Conservation (phyloP, 2,329 filamentous ascomycete genomes). For the Fusarium verrucosum region DNA sequence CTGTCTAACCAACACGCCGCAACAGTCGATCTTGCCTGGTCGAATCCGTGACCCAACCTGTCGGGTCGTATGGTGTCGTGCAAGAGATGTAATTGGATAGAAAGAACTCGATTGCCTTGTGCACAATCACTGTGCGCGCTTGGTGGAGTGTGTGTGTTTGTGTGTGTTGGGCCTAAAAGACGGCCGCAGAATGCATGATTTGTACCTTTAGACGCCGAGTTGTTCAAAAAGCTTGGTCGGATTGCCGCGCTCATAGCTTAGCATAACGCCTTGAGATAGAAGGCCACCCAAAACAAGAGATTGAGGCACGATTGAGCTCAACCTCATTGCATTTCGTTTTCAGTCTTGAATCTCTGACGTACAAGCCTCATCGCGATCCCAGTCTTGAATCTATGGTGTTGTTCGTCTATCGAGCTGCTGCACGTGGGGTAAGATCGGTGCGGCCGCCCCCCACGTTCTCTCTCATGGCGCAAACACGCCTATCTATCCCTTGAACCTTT, state of each 20-base stretch:
- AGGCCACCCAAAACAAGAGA: neutral
- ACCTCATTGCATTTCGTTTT: too few relatives aligned
- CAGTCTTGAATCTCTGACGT: neutral
- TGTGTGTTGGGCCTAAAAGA: conserved; percentile 1
- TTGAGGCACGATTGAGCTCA: neutral
- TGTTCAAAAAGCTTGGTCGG: neutral
- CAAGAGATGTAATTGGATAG: conserved; percentile 35
- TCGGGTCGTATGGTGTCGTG: conserved; percentile 32
- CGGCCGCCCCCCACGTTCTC: conserved; percentile 27
- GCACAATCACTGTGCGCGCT: conserved; percentile 21
- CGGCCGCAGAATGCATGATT: conserved; percentile 18
- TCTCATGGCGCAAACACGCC: neutral
- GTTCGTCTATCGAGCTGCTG: conserved; percentile 9
- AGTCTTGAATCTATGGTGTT: neutral
- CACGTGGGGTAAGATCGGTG: conserved; percentile 17
- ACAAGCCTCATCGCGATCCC: neutral
- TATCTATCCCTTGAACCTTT: conserved; percentile 20
- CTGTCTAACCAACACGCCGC: conserved; percentile 32
- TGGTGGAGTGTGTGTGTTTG: conserved; percentile 3
- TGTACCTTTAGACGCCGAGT: conserved; percentile 15
- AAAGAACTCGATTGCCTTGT: conserved; percentile 16
- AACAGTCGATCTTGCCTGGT: conserved; percentile 39
- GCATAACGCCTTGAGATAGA: neutral
- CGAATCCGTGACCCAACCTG: conserved; percentile 39
- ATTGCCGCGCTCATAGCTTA: neutral